These are phyloP conservation scores for Monotropa hypopitys DNA, from an alignment of 179 eudicot genomes.

Conservation along the genomic window DNA sequence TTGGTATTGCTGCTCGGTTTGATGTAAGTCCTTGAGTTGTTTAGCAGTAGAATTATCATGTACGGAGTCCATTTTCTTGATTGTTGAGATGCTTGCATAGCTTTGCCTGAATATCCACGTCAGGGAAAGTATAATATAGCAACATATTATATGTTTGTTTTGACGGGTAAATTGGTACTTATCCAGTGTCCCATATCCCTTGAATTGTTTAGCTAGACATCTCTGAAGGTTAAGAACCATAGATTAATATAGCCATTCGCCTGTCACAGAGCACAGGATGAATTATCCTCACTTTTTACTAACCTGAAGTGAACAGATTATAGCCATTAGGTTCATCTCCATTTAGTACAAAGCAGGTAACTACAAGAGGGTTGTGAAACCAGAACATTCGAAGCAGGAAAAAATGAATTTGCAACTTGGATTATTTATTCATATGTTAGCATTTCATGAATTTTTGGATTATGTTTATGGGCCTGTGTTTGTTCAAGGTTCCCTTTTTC, in stretches of 20 bases:
- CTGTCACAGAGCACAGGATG: background rate
- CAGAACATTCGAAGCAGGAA: background rate
- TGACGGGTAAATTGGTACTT: background rate
- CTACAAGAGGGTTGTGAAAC: background rate
- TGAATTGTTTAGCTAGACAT: background rate
- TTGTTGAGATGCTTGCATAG: background rate
- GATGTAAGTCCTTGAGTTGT: conserved; percentile 37
- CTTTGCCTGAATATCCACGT: background rate
- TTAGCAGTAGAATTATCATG: background rate
- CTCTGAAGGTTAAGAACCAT: background rate
- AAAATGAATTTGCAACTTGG: background rate
- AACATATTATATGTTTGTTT: background rate
- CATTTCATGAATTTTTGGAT: background rate
- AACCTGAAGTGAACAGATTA: background rate
- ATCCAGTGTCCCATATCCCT: background rate
- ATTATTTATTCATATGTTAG: background rate
- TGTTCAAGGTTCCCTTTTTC: background rate
- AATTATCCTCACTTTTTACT: background rate
- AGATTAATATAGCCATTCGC: background rate
- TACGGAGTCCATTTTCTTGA: background rate
- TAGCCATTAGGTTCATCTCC: background rate
- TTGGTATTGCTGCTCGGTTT: conserved; percentile 62
- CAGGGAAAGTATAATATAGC: background rate
- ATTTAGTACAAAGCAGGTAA: background rate
- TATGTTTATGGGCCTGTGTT: background rate